Percentiles rank a stretch among this genome's conserved stretches.
phyloP scores from a whole-genome alignment of 2,329 filamentous ascomycete species.

The Aspergillus sp. region DNA sequence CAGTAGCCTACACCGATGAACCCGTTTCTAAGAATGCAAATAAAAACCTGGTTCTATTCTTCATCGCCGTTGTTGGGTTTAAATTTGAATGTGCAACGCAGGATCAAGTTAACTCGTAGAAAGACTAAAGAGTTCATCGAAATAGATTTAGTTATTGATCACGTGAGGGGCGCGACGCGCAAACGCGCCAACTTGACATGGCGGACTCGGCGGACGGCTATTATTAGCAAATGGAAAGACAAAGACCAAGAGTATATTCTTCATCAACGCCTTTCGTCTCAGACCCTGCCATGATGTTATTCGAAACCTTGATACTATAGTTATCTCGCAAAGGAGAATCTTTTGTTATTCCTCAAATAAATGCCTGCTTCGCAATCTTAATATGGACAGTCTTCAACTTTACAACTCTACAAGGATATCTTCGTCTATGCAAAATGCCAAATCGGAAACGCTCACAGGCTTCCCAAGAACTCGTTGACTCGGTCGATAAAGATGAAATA shows the following conservation, averaged over 20 bases:
- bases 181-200: neutral
- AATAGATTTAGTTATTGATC: neutral
- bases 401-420: neutral
- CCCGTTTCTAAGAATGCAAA: neutral
- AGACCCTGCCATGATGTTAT: neutral
- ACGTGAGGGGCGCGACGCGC: neutral
- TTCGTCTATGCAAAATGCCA: slow-evolving; percentile 34
- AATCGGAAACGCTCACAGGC: slow-evolving; percentile 42
- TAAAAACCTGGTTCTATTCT: neutral
- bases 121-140: too few relatives aligned
- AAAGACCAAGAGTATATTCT: neutral
- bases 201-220: neutral
- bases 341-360: neutral
- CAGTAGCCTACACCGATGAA: neutral
- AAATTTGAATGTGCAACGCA: too few relatives aligned
- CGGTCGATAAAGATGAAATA: slow-evolving; percentile 28
- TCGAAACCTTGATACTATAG: neutral
- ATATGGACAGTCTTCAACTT: neutral
- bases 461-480: slow-evolving; percentile 30
- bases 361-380: neutral
- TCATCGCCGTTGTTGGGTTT: neutral
- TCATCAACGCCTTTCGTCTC: neutral
- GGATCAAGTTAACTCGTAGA: too few relatives aligned
- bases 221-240: neutral
- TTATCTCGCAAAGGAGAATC: neutral